Conservation (phyloP, 2,329 filamentous ascomycete species). For the Venturia nashicola region DNA sequence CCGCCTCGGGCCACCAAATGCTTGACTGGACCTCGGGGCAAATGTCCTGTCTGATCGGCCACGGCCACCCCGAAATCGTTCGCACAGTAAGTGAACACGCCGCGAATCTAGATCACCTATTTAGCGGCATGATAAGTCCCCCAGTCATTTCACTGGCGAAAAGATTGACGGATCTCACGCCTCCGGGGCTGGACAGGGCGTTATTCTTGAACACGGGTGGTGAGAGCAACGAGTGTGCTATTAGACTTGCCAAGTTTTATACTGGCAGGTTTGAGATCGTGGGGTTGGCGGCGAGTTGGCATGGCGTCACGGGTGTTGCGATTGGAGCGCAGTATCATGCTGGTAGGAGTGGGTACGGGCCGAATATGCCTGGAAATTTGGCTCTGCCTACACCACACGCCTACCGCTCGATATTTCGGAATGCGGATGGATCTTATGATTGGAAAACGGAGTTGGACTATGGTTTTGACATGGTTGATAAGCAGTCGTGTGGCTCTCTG, state of each 20-base stretch:
- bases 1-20: slow-evolving; percentile 19
- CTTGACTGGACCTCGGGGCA: slow-evolving; percentile 19
- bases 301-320: slow-evolving; percentile 46
- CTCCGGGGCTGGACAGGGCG: slow-evolving; percentile 20
- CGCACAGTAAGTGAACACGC: slow-evolving; percentile 19
- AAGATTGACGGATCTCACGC: slow-evolving; percentile 16
- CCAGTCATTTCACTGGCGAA: slow-evolving; percentile 22
- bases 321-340: slow-evolving; percentile 41
- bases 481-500: slow-evolving; percentile 46
- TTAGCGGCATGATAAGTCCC: slow-evolving; percentile 24
- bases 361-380: slow-evolving; percentile 42
- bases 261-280: slow-evolving; percentile 56
- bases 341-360: slow-evolving; percentile 36
- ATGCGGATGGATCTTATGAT: slow-evolving; percentile 48
- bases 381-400: slow-evolving; percentile 47
- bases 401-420: slow-evolving; percentile 50
- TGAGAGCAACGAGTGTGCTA: slow-evolving; percentile 43
- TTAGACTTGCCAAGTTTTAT: slow-evolving; percentile 50
- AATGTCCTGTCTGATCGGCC: slow-evolving; percentile 14
- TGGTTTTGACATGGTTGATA: slow-evolving; percentile 49
- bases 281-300: slow-evolving; percentile 45
- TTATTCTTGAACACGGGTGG: slow-evolving; percentile 24
- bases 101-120: slow-evolving; percentile 20
- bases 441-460: slow-evolving; percentile 54
- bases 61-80: slow-evolving; percentile 22